Evolutionary conservation across 805 yeast genomes (phyloP).

Genomic region (Clavispora santaluciae): DNA sequence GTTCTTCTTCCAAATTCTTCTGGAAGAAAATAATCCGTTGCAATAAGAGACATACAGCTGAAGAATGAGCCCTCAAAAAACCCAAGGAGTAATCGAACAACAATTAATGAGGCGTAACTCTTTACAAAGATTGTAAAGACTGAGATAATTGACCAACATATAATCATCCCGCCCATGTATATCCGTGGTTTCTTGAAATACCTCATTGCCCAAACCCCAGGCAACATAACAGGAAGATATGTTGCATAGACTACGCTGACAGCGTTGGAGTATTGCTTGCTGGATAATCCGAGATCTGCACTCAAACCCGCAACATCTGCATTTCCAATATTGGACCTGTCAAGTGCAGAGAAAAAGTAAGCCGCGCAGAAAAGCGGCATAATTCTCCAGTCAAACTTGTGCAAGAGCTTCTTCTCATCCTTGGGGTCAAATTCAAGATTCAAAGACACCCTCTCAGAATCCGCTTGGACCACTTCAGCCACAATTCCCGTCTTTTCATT

Average conservation of each 20-base stretch:
- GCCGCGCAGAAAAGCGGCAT: slow-evolving; percentile 3
- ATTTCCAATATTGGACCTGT: slow-evolving; percentile 56
- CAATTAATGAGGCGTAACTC: slow-evolving; percentile 49
- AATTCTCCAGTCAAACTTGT: neutral
- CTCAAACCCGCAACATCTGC: slow-evolving; percentile 52
- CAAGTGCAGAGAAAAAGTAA: slow-evolving; percentile 46
- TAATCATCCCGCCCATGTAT: slow-evolving; percentile 1
- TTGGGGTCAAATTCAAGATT: neutral
- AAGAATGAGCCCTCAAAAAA: slow-evolving; percentile 30
- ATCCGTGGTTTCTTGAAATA: slow-evolving; percentile 22
- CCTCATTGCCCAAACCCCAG: slow-evolving; percentile 27
- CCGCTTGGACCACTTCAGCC: neutral
- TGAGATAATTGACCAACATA: neutral
- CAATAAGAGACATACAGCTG: slow-evolving; percentile 3
- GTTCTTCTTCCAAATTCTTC: slow-evolving; percentile 1
- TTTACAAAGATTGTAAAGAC: slow-evolving; percentile 1
- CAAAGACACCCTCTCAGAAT: neutral
- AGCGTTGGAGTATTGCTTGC: slow-evolving; percentile 38
- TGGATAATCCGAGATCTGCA: slow-evolving; percentile 33
- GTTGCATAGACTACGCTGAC: slow-evolving; percentile 46
- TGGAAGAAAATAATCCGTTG: neutral
- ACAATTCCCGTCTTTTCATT: neutral
- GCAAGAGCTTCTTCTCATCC: neutral
- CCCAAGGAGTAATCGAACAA: slow-evolving; percentile 51
- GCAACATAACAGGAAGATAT: slow-evolving; percentile 40